These are phyloP conservation scores for Coniochaeta sp. DNA, from an alignment of 2,329 filamentous ascomycete species.

Conservation along the genomic window DNA sequence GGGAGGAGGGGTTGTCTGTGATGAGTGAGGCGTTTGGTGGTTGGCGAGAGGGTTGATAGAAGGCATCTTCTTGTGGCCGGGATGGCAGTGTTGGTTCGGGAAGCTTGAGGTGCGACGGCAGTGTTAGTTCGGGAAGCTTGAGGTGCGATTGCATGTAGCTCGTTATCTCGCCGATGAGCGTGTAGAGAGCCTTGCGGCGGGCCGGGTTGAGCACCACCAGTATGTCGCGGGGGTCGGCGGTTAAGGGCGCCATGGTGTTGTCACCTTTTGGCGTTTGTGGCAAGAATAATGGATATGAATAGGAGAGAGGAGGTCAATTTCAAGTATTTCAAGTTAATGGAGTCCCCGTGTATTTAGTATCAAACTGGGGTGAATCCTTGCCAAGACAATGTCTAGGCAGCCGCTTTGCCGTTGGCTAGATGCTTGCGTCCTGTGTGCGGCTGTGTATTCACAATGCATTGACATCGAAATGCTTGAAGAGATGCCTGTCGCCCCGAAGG, in stretches of 20 bases:
- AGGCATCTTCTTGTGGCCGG: slow-evolving; percentile 9
- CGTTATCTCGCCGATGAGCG: slow-evolving; percentile 44
- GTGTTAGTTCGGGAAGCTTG: slow-evolving; percentile 26
- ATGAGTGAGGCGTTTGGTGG: neutral
- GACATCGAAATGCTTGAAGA: neutral
- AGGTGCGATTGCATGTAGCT: slow-evolving; percentile 47
- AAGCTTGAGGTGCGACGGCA: slow-evolving; percentile 22
- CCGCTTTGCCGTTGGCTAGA: neutral
- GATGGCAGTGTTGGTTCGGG: slow-evolving; percentile 18
- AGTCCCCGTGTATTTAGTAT: no score
- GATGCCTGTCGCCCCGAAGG: no score
- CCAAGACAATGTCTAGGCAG: neutral
- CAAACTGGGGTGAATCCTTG: neutral
- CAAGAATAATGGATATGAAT: no score
- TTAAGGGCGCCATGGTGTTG: slow-evolving; percentile 43
- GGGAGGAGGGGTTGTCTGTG: neutral
- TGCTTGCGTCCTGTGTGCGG: neutral
- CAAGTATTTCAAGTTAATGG: no score
- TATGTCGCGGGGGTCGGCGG: slow-evolving; percentile 46
- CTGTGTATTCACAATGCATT: neutral
- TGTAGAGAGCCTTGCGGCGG: slow-evolving; percentile 42
- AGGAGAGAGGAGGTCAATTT: no score
- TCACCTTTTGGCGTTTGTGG: neutral
- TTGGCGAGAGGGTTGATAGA: slow-evolving; percentile 15
- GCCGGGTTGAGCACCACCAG: slow-evolving; percentile 47